Evolutionary conservation across 164 flowering plant species (phyloP).

Genomic region (Nymphaea thermarum): DNA sequence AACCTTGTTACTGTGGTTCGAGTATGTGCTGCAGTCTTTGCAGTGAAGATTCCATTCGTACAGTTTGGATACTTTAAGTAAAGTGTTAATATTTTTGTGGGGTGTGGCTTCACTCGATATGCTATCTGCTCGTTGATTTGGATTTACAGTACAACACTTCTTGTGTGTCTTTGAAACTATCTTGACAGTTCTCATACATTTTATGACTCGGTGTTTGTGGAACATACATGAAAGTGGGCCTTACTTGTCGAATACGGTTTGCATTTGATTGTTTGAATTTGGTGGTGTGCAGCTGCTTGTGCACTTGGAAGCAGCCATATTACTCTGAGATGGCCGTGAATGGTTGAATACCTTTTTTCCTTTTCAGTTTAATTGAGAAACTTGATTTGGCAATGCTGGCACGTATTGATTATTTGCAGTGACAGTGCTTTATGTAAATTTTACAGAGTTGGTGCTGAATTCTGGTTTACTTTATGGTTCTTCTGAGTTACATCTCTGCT

Average conservation of each 20-base stretch:
- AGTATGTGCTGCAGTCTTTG: slow-evolving; percentile 7
- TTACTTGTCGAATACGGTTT: neutral
- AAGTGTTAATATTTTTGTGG: slow-evolving; percentile 33
- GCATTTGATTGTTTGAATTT: too few species aligned
- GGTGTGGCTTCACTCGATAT: slow-evolving; percentile 28
- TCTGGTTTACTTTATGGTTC: too few species aligned
- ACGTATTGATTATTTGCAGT: too few species aligned
- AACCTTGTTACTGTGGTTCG: slow-evolving; percentile 8
- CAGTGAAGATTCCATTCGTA: slow-evolving; percentile 12
- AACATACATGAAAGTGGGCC: neutral
- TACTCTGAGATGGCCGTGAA: too few species aligned
- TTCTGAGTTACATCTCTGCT: too few species aligned
- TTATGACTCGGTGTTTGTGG: neutral
- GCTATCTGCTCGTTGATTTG: slow-evolving; percentile 8
- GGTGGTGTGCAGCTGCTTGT: neutral
- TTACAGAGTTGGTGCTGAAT: too few species aligned
- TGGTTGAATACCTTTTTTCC: too few species aligned
- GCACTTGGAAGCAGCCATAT: too few species aligned
- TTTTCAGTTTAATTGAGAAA: too few species aligned
- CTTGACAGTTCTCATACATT: neutral
- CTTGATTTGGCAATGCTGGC: too few species aligned
- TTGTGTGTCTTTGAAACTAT: neutral
- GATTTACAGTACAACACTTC: neutral
- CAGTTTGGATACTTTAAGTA: slow-evolving; percentile 20
- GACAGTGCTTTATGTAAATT: too few species aligned